phyloP scores from a whole-genome alignment of 306 rosid species.

The Purshia tridentata region DNA sequence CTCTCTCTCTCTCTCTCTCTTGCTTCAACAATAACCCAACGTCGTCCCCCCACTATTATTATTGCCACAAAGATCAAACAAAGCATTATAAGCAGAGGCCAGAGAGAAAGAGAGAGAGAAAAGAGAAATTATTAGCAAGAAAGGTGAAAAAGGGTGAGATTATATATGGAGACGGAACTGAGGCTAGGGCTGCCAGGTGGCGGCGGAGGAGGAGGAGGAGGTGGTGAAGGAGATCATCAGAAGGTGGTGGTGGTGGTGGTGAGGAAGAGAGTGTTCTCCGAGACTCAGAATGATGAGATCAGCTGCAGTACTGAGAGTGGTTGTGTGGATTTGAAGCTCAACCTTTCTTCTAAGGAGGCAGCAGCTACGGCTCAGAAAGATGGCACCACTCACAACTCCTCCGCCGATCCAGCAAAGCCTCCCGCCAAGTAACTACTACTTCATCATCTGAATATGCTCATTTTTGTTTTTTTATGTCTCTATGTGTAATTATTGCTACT shows the following conservation, averaged over 20 bases:
- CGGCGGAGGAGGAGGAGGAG: conserved; percentile 20
- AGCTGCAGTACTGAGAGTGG: neutral
- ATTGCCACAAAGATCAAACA: conserved; percentile 31
- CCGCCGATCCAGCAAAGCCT: conserved; percentile 70
- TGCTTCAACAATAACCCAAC: too few species aligned
- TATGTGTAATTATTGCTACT: neutral
- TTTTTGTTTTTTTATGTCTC: neutral
- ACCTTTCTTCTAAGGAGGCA: conserved; percentile 40
- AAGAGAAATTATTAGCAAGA: neutral
- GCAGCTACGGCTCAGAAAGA: neutral
- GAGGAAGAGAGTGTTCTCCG: conserved; percentile 47
- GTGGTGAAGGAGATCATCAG: conserved; percentile 21
- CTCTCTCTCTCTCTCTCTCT: too few species aligned
- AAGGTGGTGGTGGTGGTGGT: neutral
- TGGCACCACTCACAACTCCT: conserved; percentile 19
- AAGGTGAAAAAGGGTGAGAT: conserved; percentile 36
- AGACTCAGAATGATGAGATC: conserved; percentile 28
- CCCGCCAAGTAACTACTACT: conserved; percentile 68
- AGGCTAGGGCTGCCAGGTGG: conserved; percentile 72
- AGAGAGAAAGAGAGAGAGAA: conserved; percentile 23
- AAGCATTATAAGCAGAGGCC: too few species aligned
- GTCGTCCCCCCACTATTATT: conserved; percentile 29
- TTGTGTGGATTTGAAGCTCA: conserved; percentile 47
- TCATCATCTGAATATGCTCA: neutral
- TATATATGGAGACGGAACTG: conserved; percentile 67